Evolutionary conservation across 2,329 filamentous ascomycete genomes (phyloP).

Genomic region (Hypoxylon sp.): DNA sequence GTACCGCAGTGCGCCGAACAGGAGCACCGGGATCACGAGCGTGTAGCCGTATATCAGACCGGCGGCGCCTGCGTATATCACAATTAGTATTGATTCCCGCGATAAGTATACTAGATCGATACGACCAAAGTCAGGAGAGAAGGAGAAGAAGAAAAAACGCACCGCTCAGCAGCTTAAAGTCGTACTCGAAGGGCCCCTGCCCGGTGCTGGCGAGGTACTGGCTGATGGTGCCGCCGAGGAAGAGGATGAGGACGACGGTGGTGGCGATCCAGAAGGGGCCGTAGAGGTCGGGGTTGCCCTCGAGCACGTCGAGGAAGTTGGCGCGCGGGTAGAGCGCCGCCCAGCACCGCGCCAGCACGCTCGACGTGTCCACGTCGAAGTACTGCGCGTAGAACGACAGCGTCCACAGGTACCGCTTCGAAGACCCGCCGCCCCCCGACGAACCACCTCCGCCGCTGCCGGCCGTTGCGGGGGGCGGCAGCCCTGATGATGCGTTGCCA

Average conservation of each 20-base stretch:
- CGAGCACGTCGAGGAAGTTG: constrained; percentile 96
- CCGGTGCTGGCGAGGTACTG: constrained; percentile 78
- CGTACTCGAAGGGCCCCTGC: constrained; percentile 83
- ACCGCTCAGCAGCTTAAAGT: constrained; percentile 89
- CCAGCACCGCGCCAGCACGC: constrained; percentile 85
- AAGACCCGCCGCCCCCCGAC: constrained; percentile 61
- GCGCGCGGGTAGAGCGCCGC: constrained; percentile 88
- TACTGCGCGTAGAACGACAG: constrained; percentile 95
- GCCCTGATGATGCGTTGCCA: constrained; percentile 51
- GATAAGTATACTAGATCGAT: neutral
- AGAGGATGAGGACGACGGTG: constrained; percentile 93
- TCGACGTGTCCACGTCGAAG: constrained; percentile 96
- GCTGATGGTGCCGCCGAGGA: constrained; percentile 93
- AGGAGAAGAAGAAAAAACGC: constrained; percentile 39
- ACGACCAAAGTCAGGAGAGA: no score
- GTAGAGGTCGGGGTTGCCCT: constrained; percentile 96
- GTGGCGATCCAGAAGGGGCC: constrained; percentile 99
- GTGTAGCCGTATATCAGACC: constrained; percentile 97
- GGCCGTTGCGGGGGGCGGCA: constrained; percentile 66
- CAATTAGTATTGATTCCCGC: constrained; percentile 1
- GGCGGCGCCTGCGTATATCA: constrained; percentile 68
- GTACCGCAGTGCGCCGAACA: constrained; percentile 92
- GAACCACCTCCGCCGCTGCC: constrained; percentile 61
- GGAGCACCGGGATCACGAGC: constrained; percentile 78
- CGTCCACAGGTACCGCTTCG: constrained; percentile 90